Evolutionary conservation across 2,329 filamentous ascomycete genomes (phyloP).

Genomic region (Leptographium lundbergii): DNA sequence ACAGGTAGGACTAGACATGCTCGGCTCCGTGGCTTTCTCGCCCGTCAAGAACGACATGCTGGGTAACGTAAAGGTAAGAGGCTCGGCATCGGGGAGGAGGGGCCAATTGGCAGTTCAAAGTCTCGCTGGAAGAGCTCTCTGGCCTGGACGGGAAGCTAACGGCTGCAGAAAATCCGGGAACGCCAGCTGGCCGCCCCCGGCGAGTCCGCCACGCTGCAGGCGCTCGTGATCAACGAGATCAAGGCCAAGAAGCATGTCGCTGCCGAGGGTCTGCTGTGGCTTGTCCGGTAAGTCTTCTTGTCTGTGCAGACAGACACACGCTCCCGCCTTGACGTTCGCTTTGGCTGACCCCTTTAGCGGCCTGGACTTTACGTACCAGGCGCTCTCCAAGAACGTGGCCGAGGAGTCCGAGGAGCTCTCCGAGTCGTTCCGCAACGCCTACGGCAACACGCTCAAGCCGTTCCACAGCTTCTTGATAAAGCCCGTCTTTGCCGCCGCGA

Average conservation of each 20-base stretch:
- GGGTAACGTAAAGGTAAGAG: slow-evolving; percentile 74
- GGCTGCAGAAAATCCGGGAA: slow-evolving; percentile 71
- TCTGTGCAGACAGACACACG: not conserved
- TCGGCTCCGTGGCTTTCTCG: slow-evolving; percentile 64
- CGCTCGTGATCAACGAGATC: slow-evolving; percentile 74
- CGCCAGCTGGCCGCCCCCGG: slow-evolving; percentile 65
- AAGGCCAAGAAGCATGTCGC: slow-evolving; percentile 81
- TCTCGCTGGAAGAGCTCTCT: no score
- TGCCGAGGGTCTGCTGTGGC: slow-evolving; percentile 83
- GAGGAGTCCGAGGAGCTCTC: slow-evolving; percentile 63
- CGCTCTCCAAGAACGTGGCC: slow-evolving; percentile 63
- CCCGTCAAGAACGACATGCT: slow-evolving; percentile 86
- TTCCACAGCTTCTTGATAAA: slow-evolving; percentile 85
- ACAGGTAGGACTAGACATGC: slow-evolving; percentile 34
- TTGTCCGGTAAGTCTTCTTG: slow-evolving; percentile 54
- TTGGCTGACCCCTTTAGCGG: slow-evolving; percentile 43
- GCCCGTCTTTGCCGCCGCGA: slow-evolving; percentile 84
- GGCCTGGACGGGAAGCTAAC: not conserved
- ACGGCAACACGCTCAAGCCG: slow-evolving; percentile 76
- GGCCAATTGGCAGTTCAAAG: not conserved
- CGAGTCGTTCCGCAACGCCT: slow-evolving; percentile 75
- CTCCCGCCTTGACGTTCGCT: not conserved
- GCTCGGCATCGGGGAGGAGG: not conserved
- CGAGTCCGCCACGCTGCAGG: slow-evolving; percentile 75
- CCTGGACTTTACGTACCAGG: slow-evolving; percentile 85